These are phyloP conservation scores for Hippophae rhamnoides DNA, from an alignment of 306 rosid species.

Conservation along the genomic window DNA sequence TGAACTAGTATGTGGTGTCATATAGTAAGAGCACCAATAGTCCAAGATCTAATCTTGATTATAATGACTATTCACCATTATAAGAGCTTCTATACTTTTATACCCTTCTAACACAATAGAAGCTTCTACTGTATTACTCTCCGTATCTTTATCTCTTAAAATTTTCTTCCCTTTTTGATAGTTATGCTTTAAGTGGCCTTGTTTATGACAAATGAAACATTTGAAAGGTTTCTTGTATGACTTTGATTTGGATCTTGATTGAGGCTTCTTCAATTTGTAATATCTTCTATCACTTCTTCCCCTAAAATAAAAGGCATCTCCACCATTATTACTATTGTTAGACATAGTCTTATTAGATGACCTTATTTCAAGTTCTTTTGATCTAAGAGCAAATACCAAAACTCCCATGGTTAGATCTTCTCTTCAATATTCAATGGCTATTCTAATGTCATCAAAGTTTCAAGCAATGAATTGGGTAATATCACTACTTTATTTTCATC, in stretches of 20 bases:
- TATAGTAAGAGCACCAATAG: background rate
- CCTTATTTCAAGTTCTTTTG: background rate
- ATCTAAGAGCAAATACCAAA: no score
- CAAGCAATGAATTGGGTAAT: background rate
- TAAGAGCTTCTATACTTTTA: background rate
- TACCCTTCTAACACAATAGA: background rate
- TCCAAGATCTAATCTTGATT: background rate
- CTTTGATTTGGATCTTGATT: background rate
- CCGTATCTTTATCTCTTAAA: background rate
- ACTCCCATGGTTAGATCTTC: background rate
- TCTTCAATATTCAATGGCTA: background rate
- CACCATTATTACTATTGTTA: no score
- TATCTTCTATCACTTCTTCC: background rate
- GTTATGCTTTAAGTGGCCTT: background rate
- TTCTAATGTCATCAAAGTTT: background rate
- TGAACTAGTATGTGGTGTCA: background rate
- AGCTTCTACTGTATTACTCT: background rate
- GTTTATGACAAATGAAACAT: background rate
- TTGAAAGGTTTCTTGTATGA: background rate
- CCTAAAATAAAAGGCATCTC: no score
- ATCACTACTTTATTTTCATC: background rate
- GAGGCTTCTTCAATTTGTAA: background rate
- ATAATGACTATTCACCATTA: no score
- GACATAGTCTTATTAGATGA: background rate
- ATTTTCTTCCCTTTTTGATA: no score